phyloP scores from a whole-genome alignment of 129 eudicot genomes.

The Flaveria bidentis region DNA sequence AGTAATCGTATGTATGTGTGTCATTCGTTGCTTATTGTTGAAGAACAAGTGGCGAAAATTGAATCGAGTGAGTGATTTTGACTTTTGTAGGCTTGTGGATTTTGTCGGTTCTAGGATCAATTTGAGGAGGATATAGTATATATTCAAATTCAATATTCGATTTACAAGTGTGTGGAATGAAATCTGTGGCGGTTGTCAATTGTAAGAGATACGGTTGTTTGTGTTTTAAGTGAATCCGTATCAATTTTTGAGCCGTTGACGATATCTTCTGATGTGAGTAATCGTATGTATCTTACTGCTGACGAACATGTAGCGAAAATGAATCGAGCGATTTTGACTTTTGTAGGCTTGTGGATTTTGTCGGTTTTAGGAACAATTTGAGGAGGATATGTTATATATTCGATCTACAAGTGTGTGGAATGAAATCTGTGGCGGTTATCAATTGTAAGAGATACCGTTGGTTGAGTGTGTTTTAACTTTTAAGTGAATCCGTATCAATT shows the following conservation, averaged over 20 bases:
- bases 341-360: background rate
- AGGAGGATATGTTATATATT: background rate
- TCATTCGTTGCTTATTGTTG: background rate
- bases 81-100: constrained; percentile 15
- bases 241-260: no score
- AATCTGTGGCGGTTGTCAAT: no score
- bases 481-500: no score
- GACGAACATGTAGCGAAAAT: background rate
- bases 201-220: no score
- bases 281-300: background rate
- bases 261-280: background rate
- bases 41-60: background rate
- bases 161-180: background rate
- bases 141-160: background rate
- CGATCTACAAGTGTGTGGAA: background rate
- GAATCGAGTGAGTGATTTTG: constrained; percentile 19
- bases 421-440: no score
- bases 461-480: no score
- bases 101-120: background rate
- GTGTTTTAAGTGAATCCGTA: no score
- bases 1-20: background rate
- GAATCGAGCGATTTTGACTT: constrained; percentile 17
- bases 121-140: background rate
- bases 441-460: no score
- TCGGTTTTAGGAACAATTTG: background rate